Conservation (phyloP, 768 basidiomycete genomes). For the Lactarius quietus region DNA sequence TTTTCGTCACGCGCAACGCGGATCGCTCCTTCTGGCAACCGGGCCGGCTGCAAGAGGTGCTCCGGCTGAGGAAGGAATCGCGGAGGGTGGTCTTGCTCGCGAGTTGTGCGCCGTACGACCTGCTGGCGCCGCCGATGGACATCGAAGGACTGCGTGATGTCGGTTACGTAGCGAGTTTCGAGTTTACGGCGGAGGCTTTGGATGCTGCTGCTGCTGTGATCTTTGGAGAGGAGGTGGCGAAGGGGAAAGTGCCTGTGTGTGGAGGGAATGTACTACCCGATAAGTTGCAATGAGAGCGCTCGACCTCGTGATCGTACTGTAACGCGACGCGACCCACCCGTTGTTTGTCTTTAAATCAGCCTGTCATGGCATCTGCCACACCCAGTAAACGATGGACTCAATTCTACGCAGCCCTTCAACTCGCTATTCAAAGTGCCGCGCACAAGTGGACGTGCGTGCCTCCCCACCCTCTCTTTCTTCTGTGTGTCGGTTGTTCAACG, state of each 20-base stretch:
- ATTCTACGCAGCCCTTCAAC: conserved; percentile 49
- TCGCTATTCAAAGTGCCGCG: conserved; percentile 49
- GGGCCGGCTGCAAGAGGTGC: conserved; percentile 36
- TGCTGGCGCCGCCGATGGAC: conserved; percentile 34
- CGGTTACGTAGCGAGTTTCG: conserved; percentile 51
- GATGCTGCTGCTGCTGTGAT: conserved; percentile 43
- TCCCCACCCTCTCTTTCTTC: neutral
- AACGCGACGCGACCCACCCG: neutral
- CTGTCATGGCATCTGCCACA: conserved; percentile 30
- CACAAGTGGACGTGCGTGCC: conserved; percentile 53
- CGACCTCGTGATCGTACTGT: conserved; percentile 7
- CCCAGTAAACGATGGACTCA: conserved; percentile 47
- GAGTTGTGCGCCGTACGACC: conserved; percentile 66
- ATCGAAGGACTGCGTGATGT: conserved; percentile 28
- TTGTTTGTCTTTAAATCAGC: neutral
- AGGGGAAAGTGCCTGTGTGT: conserved; percentile 33
- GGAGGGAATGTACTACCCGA: conserved; percentile 6
- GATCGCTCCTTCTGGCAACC: conserved; percentile 57
- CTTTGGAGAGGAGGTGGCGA: conserved; percentile 37
- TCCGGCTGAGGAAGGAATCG: conserved; percentile 24
- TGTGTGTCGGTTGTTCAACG: neutral
- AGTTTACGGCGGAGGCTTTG: conserved; percentile 53
- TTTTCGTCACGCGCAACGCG: conserved; percentile 60
- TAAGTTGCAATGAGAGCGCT: neutral
- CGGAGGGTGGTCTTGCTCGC: conserved; percentile 48